Conservation (phyloP, 2,329 filamentous ascomycete genomes). For the Immersiporthe knoxdaviesiana region DNA sequence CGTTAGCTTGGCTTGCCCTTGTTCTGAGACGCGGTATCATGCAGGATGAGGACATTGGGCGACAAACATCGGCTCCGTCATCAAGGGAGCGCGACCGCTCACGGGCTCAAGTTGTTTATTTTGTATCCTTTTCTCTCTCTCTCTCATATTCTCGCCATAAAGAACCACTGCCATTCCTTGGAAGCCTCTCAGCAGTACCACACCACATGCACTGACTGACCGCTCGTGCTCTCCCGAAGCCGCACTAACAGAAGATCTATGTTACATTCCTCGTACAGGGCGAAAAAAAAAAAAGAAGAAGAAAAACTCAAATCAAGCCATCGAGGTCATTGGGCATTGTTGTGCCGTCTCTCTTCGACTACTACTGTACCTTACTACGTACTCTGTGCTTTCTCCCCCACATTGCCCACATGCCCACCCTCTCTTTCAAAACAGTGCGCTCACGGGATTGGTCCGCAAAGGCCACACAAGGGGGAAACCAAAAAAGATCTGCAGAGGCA, state of each 20-base stretch:
- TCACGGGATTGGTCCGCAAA: not conserved
- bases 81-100: not conserved
- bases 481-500: not conserved
- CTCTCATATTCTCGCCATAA: not conserved
- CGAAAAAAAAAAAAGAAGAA: not conserved
- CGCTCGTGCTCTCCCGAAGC: not conserved
- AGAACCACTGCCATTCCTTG: not conserved
- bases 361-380: not conserved
- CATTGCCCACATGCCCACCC: not conserved
- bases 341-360: not conserved
- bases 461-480: not conserved
- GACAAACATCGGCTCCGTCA: not conserved
- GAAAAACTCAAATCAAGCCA: no score
- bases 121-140: not conserved
- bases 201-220: not conserved
- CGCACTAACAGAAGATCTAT: slow-evolving; percentile 10
- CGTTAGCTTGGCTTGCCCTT: not conserved
- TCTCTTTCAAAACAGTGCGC: not conserved
- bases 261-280: not conserved
- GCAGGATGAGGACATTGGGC: slow-evolving; percentile 7
- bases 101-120: not conserved
- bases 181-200: not conserved
- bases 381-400: no score
- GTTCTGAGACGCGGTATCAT: slow-evolving; percentile 4
- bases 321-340: not conserved